Base-by-base conservation (phyloP, 2,329 filamentous ascomycete genomes). In the Botrytis paeoniae region DNA sequence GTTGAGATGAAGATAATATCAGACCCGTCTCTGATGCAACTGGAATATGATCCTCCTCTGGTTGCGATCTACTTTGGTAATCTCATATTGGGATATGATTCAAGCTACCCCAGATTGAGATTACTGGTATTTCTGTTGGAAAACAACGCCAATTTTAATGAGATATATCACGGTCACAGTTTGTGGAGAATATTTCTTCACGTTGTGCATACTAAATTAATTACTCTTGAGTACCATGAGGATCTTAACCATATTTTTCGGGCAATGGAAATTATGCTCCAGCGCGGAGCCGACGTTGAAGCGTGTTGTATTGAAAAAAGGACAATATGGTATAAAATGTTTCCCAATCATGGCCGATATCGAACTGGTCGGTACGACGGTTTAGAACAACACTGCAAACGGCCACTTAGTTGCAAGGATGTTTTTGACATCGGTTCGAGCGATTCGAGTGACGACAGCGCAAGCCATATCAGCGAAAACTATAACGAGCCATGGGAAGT, bases 71-170 rank as follows among this genome's bases (percentile, higher is more conserved):
- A 20, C 20, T 45, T 45, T 45, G 0, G 2, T 45, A 0, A 1
- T 4, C 18, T 22, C 9, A 1, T 45, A 22, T 0, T 0, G 7
- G 18, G 8, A 45, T 8, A 1, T 45, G 2, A 3, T 3, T 0
- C 6, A 25, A 0, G 22, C 22, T 5, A 1, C 4, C 22, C 22
- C 10, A 12, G 9, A 12, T 51, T 4, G 4, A 51, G 48, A n/a
- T 14, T n/a, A 51, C 48, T n/a, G 22, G 10, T 14, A 5, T 51
- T n/a, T n/a, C 25, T 51, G 48, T 14, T 51, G 12, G 48, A 51
- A 51, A n/a, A 51, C 25, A 51, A n/a, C 4, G 25, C 48, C 10
- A 51, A 51, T 14, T 51, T n/a, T n/a, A 51, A n/a, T 51, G 25
- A 51, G 12, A n/a, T n/a, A 6, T 51, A n/a, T n/a, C 10, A 51